These are phyloP conservation scores for Botrytis pseudocinerea DNA, from an alignment of 2,329 filamentous ascomycete genomes.

Conservation along the genomic window DNA sequence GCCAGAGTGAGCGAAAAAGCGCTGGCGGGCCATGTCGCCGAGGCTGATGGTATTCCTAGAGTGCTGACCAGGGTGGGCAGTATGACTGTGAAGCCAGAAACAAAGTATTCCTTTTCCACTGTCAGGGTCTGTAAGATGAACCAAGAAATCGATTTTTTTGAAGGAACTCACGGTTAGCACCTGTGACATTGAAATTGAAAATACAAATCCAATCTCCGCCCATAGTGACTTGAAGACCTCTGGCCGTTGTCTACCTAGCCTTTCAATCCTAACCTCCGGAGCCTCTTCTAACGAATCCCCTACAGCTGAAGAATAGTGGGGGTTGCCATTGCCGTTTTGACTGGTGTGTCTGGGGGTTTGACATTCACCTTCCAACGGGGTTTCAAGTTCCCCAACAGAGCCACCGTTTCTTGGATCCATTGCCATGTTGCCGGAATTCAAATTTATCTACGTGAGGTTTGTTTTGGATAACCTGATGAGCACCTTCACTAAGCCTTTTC, in stretches of 20 bases:
- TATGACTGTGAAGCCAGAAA: conserved; percentile 75
- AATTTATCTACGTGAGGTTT: neutral
- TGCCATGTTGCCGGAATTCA: neutral
- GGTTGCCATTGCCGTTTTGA: neutral
- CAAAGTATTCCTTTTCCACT: conserved; percentile 56
- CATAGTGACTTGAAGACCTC: conserved; percentile 51
- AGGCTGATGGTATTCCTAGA: conserved; percentile 63
- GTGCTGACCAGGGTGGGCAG: conserved; percentile 63
- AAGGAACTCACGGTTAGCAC: conserved; percentile 50
- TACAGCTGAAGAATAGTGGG: neutral
- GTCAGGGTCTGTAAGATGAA: neutral
- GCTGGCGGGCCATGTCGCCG: conserved; percentile 63
- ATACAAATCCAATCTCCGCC: conserved; percentile 59
- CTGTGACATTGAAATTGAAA: conserved; percentile 60
- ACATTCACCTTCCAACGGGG: neutral
- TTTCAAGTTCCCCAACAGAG: neutral
- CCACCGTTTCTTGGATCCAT: neutral
- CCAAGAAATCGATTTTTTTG: neutral
- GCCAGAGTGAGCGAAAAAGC: conserved; percentile 59
- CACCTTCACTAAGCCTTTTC: neutral
- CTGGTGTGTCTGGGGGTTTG: neutral
- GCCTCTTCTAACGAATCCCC: conserved; percentile 36
- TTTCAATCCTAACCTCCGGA: conserved; percentile 47
- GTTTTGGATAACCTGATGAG: neutral
- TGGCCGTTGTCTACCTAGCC: conserved; percentile 59